phyloP scores from a whole-genome alignment of 352 stramenopile species.

The Phytophthora citricola region DNA sequence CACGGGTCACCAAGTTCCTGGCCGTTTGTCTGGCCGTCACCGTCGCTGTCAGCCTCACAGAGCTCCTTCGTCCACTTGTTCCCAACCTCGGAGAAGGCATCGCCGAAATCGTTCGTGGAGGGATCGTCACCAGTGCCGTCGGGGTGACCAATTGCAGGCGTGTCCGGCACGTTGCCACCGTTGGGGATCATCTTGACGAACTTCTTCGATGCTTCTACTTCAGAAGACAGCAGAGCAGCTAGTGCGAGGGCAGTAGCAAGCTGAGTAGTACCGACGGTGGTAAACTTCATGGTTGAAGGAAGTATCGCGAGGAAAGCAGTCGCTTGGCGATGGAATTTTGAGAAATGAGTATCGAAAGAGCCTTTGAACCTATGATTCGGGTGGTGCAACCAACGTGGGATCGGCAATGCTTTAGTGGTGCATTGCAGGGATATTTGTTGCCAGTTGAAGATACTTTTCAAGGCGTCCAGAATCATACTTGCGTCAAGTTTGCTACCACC shows the following conservation, averaged over 20 bases:
- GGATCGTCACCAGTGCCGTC: slow-evolving; percentile 12
- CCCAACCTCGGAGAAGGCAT: slow-evolving; percentile 14
- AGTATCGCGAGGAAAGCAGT: slow-evolving; percentile 10
- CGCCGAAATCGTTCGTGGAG: slow-evolving; percentile 19
- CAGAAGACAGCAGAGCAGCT: slow-evolving; percentile 7
- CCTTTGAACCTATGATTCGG: not conserved
- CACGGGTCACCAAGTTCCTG: slow-evolving; percentile 80
- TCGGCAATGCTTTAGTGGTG: slow-evolving; percentile 1
- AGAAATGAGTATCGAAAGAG: slow-evolving; percentile 10
- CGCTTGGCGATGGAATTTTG: slow-evolving; percentile 13
- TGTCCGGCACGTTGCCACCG: slow-evolving; percentile 15
- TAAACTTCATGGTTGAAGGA: slow-evolving; percentile 18
- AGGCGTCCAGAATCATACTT: slow-evolving; percentile 9
- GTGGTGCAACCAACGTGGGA: not conserved
- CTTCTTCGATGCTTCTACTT: slow-evolving; percentile 14
- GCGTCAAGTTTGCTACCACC: not conserved
- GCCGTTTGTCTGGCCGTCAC: slow-evolving; percentile 80
- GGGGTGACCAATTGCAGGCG: slow-evolving; percentile 17
- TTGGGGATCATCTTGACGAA: slow-evolving; percentile 22
- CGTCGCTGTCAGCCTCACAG: slow-evolving; percentile 45
- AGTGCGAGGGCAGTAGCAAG: slow-evolving; percentile 4
- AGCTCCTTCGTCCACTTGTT: slow-evolving; percentile 23
- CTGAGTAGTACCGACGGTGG: slow-evolving; percentile 8
- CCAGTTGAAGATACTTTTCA: no score
- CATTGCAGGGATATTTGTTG: no score